Conservation (phyloP, 331 rosid species). For the Quercus phellos region DNA sequence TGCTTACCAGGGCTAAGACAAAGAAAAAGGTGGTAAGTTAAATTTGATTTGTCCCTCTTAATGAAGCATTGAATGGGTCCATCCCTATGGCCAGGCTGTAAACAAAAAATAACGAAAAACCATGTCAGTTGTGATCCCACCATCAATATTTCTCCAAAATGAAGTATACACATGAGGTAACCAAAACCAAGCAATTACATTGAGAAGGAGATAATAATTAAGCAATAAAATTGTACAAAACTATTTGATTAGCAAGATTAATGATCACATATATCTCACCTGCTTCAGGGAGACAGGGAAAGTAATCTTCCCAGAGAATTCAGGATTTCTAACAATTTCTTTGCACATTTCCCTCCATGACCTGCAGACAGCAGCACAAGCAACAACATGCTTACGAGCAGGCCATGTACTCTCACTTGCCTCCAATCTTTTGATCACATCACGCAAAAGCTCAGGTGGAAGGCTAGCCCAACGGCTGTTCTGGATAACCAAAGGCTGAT, state of each 20-base stretch:
- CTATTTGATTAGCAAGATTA: slow-evolving; percentile 1
- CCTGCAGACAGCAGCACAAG: slow-evolving; percentile 80
- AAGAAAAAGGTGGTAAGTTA: slow-evolving; percentile 79
- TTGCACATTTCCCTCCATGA: slow-evolving; percentile 95
- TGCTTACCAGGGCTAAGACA: slow-evolving; percentile 86
- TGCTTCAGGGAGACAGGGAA: slow-evolving; percentile 86
- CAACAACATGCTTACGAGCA: slow-evolving; percentile 68
- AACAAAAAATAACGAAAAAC: slow-evolving; percentile 1
- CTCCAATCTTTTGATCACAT: slow-evolving; percentile 79
- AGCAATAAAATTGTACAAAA: not conserved
- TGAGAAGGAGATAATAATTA: not conserved
- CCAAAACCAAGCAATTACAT: not conserved
- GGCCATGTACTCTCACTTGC: slow-evolving; percentile 87
- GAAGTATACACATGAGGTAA: not conserved
- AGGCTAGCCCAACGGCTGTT: slow-evolving; percentile 83
- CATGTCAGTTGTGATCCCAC: slow-evolving; percentile 3
- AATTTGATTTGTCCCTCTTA: slow-evolving; percentile 83
- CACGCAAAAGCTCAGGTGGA: slow-evolving; percentile 81
- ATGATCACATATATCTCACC: slow-evolving; percentile 33
- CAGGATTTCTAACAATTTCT: slow-evolving; percentile 71
- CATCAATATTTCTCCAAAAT: not conserved
- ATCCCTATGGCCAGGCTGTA: slow-evolving; percentile 84
- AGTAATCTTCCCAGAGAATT: slow-evolving; percentile 75
- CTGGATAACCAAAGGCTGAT: slow-evolving; percentile 43
- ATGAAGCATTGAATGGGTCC: slow-evolving; percentile 83